Evolutionary conservation across 2,329 filamentous ascomycete species (phyloP), one percentile per base, ranked within the genome.

Genomic region (Tolypocladium nubicola): DNA sequence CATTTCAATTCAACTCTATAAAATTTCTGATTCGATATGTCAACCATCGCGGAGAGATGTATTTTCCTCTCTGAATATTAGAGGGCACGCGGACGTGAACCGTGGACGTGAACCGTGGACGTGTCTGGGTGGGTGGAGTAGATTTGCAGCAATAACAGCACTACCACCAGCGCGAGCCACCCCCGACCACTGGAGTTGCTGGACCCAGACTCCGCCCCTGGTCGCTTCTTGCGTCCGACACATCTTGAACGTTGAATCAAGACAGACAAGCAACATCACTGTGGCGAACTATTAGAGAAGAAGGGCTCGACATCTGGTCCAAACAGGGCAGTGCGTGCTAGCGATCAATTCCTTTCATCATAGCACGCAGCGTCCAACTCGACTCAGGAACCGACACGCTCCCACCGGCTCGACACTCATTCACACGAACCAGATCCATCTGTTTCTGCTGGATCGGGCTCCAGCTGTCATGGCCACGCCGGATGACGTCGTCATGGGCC

Each of bases 401-500:
- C 26, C 26, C 26, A 30, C 26, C 26, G 26, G 26, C 26, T 30
- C 6, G 26, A 30, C 26, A 30, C 26, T 10, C 4, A 9, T 30
- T 35, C 19, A 35, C 47, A 21, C 4, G 7, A 13, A 37, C 13
- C 4, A 21, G 30, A 13, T 37, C 11, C 6, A 21, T 37, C 19
- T 21, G 33, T 19, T n/a, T 11, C 21, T 52, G 16, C 19, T 21
- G 21, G 10, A 50, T 30, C 2, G 19, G 10, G 16, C 16, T 21
- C 6, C 19, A 35, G 26, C 26, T 19, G n/a, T 9, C 9, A 74
- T 74, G 71, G 58, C 63, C 19, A 67, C 69, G 21, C 65, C 67
- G 13, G 60, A 65, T 14, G 71, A 74, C 35, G 57, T 68, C 16
- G 58, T 60, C 37, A 73, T 73, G 70, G 61, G 47, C 4, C 64